phyloP scores from a whole-genome alignment of 495 filamentous ascomycete genomes.

The Amorphotheca resinae region DNA sequence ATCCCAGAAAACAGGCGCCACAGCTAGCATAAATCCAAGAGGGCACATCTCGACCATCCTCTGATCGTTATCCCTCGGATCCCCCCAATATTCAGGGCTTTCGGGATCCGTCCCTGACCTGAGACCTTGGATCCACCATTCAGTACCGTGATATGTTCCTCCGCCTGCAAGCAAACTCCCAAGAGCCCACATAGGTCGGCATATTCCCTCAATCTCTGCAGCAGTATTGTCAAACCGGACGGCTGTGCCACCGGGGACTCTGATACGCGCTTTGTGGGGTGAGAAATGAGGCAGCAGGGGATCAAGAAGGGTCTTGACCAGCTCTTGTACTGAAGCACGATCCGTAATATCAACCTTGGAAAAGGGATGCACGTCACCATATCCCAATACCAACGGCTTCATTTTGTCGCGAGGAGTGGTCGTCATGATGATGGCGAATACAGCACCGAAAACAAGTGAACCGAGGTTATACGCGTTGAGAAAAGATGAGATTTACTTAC shows the following conservation, averaged over 20 bases:
- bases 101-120: slow-evolving; percentile 54
- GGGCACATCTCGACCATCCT: slow-evolving; percentile 82
- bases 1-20: slow-evolving; percentile 44
- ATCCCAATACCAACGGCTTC: slow-evolving; percentile 32
- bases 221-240: slow-evolving; percentile 63
- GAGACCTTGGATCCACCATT: slow-evolving; percentile 44
- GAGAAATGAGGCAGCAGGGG: slow-evolving; percentile 55
- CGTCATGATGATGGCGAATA: slow-evolving; percentile 8
- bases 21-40: slow-evolving; percentile 32
- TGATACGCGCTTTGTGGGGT: slow-evolving; percentile 39
- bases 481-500: neutral
- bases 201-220: slow-evolving; percentile 65
- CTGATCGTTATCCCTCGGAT: slow-evolving; percentile 60
- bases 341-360: slow-evolving; percentile 31
- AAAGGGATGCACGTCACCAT: slow-evolving; percentile 36
- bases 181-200: slow-evolving; percentile 62
- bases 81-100: slow-evolving; percentile 59
- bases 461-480: neutral
- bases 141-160: slow-evolving; percentile 45
- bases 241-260: slow-evolving; percentile 48
- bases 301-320: slow-evolving; percentile 46
- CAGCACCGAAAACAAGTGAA: neutral
- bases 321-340: slow-evolving; percentile 42
- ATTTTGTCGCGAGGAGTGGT: neutral
- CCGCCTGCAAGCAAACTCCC: slow-evolving; percentile 55